Base-by-base conservation (phyloP, 305 asterid genomes). In the Coffea humblotiana region DNA sequence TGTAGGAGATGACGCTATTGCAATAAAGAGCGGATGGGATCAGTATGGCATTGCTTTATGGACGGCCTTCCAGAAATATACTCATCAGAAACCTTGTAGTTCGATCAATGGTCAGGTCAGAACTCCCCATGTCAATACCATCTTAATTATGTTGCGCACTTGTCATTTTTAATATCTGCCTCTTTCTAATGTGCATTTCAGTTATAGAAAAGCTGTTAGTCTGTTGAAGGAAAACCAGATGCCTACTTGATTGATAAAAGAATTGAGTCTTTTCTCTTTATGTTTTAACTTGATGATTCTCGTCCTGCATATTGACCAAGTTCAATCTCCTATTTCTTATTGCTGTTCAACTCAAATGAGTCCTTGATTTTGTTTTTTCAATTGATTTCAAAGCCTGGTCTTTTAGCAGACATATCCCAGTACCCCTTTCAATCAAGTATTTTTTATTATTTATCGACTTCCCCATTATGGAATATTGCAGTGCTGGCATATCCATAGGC, bases 11-110 rank as follows among this genome's bases (percentile, higher is more conserved):
- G 98, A 94, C 79, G 93, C 90, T 29, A 78, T 94, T 74, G 98
- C 98, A 32, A 90, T 94, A 84, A 92, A 94, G 91, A 94, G 98
- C 69, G 98, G 98, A 71, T 94, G 98, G 98, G 98, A 94, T 90
- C 97, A 94, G 70, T 94, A 91, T 45, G 98, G 98, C 35, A 86
- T 88, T 72, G 73, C 90, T n/a, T n/a, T 94, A 92, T 80, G 97
- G 89, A 79, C 82, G 83, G 12, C 97, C 98, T 21, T 92, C 97
- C 19, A 89, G 15, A 80, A 90, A 90, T 82, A 91, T 94, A 82
- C 92, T 85, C 79, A 89, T 94, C 21, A 88, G 88, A 60, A 92
- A 92, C 85, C 85, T 94, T 48, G 88, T 94, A 5, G 90, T 93
- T 77, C 98, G 97, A 80, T 93, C 98, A 76, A 91, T 88, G 87